Base-by-base conservation (phyloP, 345 rosid species). In the Viola odorata region DNA sequence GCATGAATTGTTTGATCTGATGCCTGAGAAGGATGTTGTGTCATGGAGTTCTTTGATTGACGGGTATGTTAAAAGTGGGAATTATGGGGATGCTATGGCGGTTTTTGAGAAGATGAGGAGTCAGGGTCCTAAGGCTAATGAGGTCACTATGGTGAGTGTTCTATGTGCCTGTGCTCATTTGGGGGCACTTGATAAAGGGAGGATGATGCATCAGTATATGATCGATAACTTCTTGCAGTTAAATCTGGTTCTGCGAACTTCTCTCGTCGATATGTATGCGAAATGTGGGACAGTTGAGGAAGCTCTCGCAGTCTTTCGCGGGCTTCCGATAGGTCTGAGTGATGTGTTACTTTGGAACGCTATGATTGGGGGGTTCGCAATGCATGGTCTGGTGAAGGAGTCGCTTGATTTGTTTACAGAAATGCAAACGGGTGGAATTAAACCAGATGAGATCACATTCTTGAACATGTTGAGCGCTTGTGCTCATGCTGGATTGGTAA, bases 271-370 rank as follows among this genome's bases (percentile, higher is more conserved):
- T 74, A 92, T 89, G 96, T 87, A 87, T 52, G 89, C 96, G 17
- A 89, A 92, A 64, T 87, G 96, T 2, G 96, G 98, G 45, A 86
- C 85, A 1, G 83, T 89, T 51, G 78, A 81, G 5, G 87, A 89
- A 41, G 96, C 98, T 39, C 55, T 83, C 65, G 50, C 38, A 0
- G 89, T 87, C 32, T 92, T 92, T 62, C 76, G 58, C 6, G 53
- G 66, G 47, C 84, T 66, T 65, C 57, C 58, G 0, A n/a, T 50
- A 51, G 16, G 50, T 36, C 65, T 65, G 48, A 69, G 58, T 0
- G 98, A 92, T 76, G 91, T 83, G 32, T 65, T 92, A 57, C 69
- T 87, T 47, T 89, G 96, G 98, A 92, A 92, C 69, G 81, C 96
- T 45, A 79, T 84, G 74, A 84, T 91, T 45, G 96, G 98, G 68